Conservation (phyloP, 306 rosid genomes). For the Geum urbanum region DNA sequence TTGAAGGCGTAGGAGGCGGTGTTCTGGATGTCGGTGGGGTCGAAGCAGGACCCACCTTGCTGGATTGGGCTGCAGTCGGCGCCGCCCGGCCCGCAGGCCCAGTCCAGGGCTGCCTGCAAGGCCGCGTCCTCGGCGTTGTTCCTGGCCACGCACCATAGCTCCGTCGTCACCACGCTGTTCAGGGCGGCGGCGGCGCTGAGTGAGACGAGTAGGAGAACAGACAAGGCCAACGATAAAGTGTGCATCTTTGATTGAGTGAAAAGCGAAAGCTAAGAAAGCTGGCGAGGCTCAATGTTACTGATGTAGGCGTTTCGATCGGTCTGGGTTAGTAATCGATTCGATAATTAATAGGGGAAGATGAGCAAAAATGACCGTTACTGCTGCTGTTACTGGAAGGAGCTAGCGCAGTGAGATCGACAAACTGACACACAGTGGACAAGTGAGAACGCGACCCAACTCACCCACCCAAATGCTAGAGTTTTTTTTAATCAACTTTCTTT, state of each 20-base stretch:
- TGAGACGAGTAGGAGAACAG: not conserved
- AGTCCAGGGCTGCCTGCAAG: conserved; percentile 61
- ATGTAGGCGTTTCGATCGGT: conserved; percentile 19
- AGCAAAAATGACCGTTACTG: conserved; percentile 52
- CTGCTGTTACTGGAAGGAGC: not conserved
- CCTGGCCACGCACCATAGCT: conserved; percentile 97
- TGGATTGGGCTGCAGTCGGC: conserved; percentile 78
- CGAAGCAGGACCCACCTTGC: conserved; percentile 73
- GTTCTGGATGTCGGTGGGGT: conserved; percentile 44
- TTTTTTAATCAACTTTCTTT: not conserved
- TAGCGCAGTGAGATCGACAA: not conserved
- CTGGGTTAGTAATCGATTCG: not conserved
- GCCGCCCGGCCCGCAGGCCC: conserved; percentile 91
- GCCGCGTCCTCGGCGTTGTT: conserved; percentile 84
- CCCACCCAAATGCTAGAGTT: not conserved
- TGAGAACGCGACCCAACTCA: not conserved
- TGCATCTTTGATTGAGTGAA: conserved; percentile 30
- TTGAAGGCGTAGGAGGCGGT: conserved; percentile 87
- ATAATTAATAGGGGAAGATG: conserved; percentile 5
- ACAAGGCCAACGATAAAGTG: conserved; percentile 6
- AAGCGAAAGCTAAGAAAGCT: not conserved
- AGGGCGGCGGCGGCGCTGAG: conserved; percentile 19
- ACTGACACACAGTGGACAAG: not conserved
- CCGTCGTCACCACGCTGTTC: conserved; percentile 29
- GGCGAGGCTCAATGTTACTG: not conserved